Conservation (phyloP, 768 basidiomycete genomes). For the Panaeolus cyanescens region DNA sequence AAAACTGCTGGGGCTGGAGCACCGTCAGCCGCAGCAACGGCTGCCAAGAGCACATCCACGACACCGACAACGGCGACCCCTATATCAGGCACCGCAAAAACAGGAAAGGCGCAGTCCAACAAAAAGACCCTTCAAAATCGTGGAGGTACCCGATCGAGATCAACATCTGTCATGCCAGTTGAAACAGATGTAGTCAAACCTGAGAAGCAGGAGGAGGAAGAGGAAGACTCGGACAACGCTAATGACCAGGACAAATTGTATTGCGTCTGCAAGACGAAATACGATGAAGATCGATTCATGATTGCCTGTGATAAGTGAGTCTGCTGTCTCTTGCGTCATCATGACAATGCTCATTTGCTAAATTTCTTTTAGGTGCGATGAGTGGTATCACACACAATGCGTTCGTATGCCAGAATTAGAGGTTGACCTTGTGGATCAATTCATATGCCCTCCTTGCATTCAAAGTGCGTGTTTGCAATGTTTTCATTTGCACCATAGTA, state of each 20-base stretch:
- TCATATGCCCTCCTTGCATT: constrained; percentile 83
- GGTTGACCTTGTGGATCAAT: constrained; percentile 89
- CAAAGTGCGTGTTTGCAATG: constrained; percentile 52
- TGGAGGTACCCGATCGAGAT: constrained; percentile 54
- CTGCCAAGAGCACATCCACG: constrained; percentile 32
- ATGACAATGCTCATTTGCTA: neutral
- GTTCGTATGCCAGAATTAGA: constrained; percentile 79
- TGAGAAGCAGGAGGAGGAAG: constrained; percentile 42
- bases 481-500: neutral
- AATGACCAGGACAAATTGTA: constrained; percentile 77
- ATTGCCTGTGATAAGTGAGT: constrained; percentile 90
- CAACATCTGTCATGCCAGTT: constrained; percentile 66
- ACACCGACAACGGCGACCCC: neutral
- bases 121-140: neutral
- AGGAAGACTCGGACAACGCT: constrained; percentile 41
- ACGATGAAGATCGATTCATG: constrained; percentile 88
- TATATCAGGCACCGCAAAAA: neutral
- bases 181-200: constrained; percentile 37
- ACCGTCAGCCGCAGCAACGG: constrained; percentile 17
- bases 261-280: constrained; percentile 85
- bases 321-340: constrained; percentile 1
- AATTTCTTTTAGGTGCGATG: constrained; percentile 67
- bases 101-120: neutral
- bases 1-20: constrained; percentile 18
- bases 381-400: constrained; percentile 92